Percentiles rank a stretch among this genome's conserved stretches.
phyloP scores from a whole-genome alignment of 306 rosid genomes.

The Cucumis hystrix region DNA sequence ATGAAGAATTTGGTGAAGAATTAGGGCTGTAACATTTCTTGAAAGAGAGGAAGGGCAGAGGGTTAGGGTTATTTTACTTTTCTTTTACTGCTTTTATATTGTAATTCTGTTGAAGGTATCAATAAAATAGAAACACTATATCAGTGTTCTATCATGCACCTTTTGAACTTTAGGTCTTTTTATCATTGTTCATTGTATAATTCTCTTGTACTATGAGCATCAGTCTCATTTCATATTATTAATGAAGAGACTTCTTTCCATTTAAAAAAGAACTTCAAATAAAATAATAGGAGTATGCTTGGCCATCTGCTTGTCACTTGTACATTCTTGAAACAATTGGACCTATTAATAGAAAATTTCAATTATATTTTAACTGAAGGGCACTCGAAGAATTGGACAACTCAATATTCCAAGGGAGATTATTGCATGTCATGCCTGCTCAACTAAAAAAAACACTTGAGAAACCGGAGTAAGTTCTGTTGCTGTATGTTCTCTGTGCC shows the following conservation, averaged over 20 bases:
- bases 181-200: too few relatives aligned
- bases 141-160: too few relatives aligned
- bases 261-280: background rate
- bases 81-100: too few relatives aligned
- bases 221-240: too few relatives aligned
- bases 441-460: constrained; percentile 30
- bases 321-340: background rate
- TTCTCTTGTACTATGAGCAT: too few relatives aligned
- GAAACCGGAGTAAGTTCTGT: constrained; percentile 43
- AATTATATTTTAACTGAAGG: constrained; percentile 21
- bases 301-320: background rate
- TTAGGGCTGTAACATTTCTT: too few relatives aligned
- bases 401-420: constrained; percentile 83
- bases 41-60: too few relatives aligned
- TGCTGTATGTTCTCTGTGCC: background rate
- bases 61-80: too few relatives aligned
- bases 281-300: background rate
- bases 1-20: too few relatives aligned
- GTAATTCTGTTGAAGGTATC: too few relatives aligned
- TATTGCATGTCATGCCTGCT: constrained; percentile 85
- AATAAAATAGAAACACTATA: too few relatives aligned
- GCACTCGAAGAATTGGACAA: constrained; percentile 61
- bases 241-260: too few relatives aligned
- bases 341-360: background rate
- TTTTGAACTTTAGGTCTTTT: background rate